A percentile compares a stretch with the other conserved stretches of the same genome.
phyloP scores from a whole-genome alignment of 495 filamentous ascomycete genomes.

The Niebla homalea region DNA sequence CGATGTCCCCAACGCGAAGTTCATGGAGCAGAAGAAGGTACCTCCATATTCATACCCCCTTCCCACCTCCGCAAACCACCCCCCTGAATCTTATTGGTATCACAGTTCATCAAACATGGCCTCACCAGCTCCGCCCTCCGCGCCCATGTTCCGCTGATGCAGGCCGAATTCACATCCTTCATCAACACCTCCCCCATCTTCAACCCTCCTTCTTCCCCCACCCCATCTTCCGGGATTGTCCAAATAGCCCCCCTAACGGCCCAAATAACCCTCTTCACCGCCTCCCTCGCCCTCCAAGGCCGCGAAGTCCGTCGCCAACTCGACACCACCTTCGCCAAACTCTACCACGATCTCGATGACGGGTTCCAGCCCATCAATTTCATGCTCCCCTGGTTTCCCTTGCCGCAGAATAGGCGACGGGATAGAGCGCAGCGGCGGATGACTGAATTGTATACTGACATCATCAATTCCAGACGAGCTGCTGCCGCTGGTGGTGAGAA shows the following conservation, averaged over 20 bases:
- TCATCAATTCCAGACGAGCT: conserved; percentile 59
- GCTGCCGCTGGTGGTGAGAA: conserved; percentile 28
- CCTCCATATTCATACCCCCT: too few relatives aligned
- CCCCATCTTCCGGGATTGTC: conserved; percentile 41
- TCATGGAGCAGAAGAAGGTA: conserved; percentile 71
- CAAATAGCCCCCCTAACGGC: conserved; percentile 59
- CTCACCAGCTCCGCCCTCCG: conserved; percentile 63
- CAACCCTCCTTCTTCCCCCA: too few relatives aligned
- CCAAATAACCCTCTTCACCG: conserved; percentile 77
- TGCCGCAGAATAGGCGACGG: conserved; percentile 67
- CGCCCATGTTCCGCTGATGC: conserved; percentile 65
- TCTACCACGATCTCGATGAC: conserved; percentile 75
- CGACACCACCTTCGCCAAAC: conserved; percentile 55
- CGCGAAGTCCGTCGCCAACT: conserved; percentile 66
- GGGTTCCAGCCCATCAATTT: conserved; percentile 80
- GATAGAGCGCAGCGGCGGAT: conserved; percentile 64
- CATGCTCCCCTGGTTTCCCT: conserved; percentile 70
- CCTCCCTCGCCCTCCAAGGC: conserved; percentile 66
- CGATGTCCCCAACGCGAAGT: conserved; percentile 73
- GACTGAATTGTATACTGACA: conserved; percentile 63
- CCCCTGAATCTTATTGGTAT: neutral
- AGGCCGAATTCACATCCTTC: conserved; percentile 56
- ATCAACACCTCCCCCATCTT: conserved; percentile 55
- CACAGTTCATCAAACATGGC: conserved; percentile 71
- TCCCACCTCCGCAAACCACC: too few relatives aligned